Conservation (phyloP, 2,329 filamentous ascomycete genomes). For the Arthroderma sp. region DNA sequence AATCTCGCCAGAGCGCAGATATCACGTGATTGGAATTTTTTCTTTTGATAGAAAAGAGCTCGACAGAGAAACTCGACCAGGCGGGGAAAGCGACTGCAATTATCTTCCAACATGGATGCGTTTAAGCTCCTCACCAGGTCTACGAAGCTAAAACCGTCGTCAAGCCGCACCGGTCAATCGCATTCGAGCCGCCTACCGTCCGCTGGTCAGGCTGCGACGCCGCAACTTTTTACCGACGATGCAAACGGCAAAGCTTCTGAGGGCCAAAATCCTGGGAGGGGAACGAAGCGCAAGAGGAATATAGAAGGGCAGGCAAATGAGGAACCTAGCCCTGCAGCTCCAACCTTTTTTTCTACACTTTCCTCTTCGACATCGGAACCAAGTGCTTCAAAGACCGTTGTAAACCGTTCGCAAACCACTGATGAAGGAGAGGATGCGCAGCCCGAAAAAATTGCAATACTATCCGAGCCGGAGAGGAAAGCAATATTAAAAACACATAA, state of each 20-base stretch:
- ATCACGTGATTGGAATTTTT: too few relatives aligned
- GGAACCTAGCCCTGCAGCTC: neutral
- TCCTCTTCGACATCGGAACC: neutral
- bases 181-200: conserved; percentile 24
- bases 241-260: conserved; percentile 17
- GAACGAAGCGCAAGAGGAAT: conserved; percentile 27
- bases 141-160: conserved; percentile 27
- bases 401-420: neutral
- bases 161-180: conserved; percentile 15
- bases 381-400: conserved; percentile 12
- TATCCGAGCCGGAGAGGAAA: conserved; percentile 59
- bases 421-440: neutral
- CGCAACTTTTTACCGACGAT: conserved; percentile 24
- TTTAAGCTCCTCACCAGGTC: conserved; percentile 33
- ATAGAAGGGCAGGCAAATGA: conserved; percentile 12
- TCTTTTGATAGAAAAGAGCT: too few relatives aligned
- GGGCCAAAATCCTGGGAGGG: conserved; percentile 12
- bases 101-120: conserved; percentile 26
- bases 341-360: neutral
- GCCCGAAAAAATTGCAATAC: conserved; percentile 4
- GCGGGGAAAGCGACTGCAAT: too few relatives aligned
- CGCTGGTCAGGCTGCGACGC: conserved; percentile 26
- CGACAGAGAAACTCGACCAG: too few relatives aligned
- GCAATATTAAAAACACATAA: conserved; percentile 66
- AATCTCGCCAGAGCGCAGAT: too few relatives aligned